A percentile compares a stretch with the other conserved stretches of the same genome.
These are phyloP conservation scores for Aureobasidium subglaciale DNA, from an alignment of 2,329 filamentous ascomycete species.

Conservation along the genomic window DNA sequence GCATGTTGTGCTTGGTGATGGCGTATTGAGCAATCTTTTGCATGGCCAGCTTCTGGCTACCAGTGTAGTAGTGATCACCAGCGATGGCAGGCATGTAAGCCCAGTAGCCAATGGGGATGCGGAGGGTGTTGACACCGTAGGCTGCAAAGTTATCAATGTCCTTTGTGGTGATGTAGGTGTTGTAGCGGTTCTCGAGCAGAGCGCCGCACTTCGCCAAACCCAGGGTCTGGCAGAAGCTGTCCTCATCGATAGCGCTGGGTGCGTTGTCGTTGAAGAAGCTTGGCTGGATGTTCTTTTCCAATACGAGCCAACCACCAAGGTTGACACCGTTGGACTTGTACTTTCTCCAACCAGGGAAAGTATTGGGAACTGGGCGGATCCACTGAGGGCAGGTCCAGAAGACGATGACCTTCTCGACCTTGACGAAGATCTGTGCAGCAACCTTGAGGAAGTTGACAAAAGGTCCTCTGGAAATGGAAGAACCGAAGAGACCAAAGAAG, in stretches of 20 bases:
- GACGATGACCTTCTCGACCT: background rate
- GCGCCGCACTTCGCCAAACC: slow-evolving; percentile 20
- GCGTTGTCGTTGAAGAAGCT: slow-evolving; percentile 29
- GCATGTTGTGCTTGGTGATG: slow-evolving; percentile 37
- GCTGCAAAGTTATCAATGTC: slow-evolving; percentile 36
- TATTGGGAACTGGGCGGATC: background rate
- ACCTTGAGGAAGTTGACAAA: background rate
- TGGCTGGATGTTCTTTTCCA: slow-evolving; percentile 30
- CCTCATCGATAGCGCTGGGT: slow-evolving; percentile 30
- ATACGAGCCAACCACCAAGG: slow-evolving; percentile 30
- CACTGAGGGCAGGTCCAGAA: background rate
- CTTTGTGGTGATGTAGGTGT: slow-evolving; percentile 32
- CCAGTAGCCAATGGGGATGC: slow-evolving; percentile 50
- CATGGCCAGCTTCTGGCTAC: background rate
- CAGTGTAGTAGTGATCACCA: slow-evolving; percentile 37
- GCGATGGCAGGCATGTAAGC: slow-evolving; percentile 40
- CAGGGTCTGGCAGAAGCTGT: slow-evolving; percentile 29
- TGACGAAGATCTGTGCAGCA: background rate
- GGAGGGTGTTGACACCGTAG: slow-evolving; percentile 34
- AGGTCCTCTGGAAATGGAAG: background rate
- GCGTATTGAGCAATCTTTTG: background rate
- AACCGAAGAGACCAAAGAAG: background rate
- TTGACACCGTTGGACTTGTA: slow-evolving; percentile 28
- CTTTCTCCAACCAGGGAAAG: background rate
- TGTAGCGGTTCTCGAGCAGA: slow-evolving; percentile 29